These are phyloP conservation scores for Cyberlindnera meyerae DNA, from an alignment of 805 yeast species.

Conservation along the genomic window DNA sequence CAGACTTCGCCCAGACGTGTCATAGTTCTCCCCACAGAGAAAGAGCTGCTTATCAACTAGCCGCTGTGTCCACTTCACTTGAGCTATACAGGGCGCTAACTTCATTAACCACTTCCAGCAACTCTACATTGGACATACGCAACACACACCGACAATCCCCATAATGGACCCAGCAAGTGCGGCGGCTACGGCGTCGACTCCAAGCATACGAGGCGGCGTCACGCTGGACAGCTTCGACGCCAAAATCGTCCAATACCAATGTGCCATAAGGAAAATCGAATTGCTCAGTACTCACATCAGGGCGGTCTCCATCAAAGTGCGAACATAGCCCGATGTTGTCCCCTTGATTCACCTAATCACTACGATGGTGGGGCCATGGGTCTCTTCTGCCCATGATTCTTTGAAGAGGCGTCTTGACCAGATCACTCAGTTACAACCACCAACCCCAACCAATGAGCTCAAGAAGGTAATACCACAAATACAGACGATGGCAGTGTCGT, in stretches of 20 bases:
- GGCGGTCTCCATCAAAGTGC: constrained; percentile 16
- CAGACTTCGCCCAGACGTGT: too few relatives aligned
- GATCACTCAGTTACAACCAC: constrained; percentile 4
- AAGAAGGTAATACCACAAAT: constrained; percentile 10
- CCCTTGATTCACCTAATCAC: constrained; percentile 17
- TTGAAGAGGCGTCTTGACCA: constrained; percentile 11
- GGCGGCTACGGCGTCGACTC: constrained; percentile 25
- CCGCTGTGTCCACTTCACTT: too few relatives aligned
- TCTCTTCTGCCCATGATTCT: constrained; percentile 11
- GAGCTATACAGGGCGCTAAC: too few relatives aligned
- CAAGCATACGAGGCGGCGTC: constrained; percentile 29
- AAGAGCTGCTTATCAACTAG: too few relatives aligned
- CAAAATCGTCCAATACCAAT: constrained; percentile 53
- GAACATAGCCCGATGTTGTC: constrained; percentile 5
- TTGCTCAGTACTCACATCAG: constrained; percentile 33
- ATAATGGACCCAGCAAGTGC: constrained; percentile 14
- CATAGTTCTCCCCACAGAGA: too few relatives aligned
- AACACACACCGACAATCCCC: not conserved
- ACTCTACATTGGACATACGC: too few relatives aligned
- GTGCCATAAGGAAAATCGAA: constrained; percentile 44
- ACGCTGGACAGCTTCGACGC: constrained; percentile 48
- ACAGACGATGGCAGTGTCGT: constrained; percentile 15
- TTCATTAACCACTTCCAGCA: too few relatives aligned
- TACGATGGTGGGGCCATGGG: constrained; percentile 14
- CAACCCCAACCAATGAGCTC: constrained; percentile 1